Percentiles rank a stretch among this genome's conserved stretches.
These are phyloP conservation scores for Apodospora peruviana DNA, from an alignment of 495 filamentous ascomycete genomes.

Conservation along the genomic window DNA sequence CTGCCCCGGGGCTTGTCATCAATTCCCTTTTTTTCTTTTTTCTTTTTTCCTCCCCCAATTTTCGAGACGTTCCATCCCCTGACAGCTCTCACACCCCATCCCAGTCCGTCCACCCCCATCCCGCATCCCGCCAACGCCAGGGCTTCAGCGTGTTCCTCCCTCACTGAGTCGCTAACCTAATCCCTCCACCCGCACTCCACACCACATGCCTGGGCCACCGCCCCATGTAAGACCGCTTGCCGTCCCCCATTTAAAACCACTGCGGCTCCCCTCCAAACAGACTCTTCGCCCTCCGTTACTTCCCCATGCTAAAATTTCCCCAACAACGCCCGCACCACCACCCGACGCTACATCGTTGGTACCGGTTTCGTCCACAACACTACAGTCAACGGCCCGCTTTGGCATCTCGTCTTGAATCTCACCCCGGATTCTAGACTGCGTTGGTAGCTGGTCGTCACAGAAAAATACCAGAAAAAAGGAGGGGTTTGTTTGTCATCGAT, in stretches of 20 bases:
- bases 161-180: constrained; percentile 26
- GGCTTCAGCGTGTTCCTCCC: constrained; percentile 12
- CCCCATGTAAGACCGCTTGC: constrained; percentile 20
- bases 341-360: constrained; percentile 3
- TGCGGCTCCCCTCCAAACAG: constrained; percentile 26
- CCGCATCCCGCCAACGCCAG: constrained; percentile 12
- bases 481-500: background rate
- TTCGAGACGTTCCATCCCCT: constrained; percentile 8
- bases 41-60: constrained; percentile 17
- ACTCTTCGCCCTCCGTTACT: constrained; percentile 21
- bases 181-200: constrained; percentile 14
- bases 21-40: constrained; percentile 13
- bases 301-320: constrained; percentile 27
- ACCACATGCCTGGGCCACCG: constrained; percentile 16
- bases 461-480: background rate
- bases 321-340: constrained; percentile 20
- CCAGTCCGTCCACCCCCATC: no score
- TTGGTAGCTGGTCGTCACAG: background rate
- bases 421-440: background rate
- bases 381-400: constrained; percentile 3
- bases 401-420: background rate
- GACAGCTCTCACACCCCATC: no score
- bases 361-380: constrained; percentile 8
- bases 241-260: constrained; percentile 31
- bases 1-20: constrained; percentile 13